phyloP scores from a whole-genome alignment of 192 early-diverging fungal species.

The Blastocladiella britannica region DNA sequence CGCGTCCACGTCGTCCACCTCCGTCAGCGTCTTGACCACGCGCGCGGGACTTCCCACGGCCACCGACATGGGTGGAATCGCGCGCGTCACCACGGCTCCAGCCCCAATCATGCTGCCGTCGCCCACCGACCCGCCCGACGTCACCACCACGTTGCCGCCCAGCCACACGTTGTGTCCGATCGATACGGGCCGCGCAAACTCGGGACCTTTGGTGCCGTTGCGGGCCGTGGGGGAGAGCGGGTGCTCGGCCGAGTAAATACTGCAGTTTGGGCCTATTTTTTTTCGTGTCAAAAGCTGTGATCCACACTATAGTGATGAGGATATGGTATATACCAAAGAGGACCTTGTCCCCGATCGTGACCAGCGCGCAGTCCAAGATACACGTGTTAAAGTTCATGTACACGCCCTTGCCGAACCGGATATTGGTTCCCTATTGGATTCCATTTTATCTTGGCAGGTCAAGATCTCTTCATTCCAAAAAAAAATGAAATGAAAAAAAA shows the following conservation, averaged over 20 bases:
- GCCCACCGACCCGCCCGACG: constrained; percentile 76
- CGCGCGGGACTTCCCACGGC: constrained; percentile 76
- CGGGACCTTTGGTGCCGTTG: not conserved
- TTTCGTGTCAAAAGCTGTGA: not conserved
- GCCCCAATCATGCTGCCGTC: constrained; percentile 52
- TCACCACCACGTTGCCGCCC: constrained; percentile 55
- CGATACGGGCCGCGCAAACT: constrained; percentile 8
- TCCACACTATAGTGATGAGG: constrained; percentile 37
- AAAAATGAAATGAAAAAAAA: not conserved
- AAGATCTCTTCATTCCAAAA: too few species aligned
- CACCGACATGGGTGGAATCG: constrained; percentile 51
- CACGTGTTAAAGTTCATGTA: constrained; percentile 57
- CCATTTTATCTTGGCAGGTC: too few species aligned
- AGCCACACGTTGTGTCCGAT: constrained; percentile 83
- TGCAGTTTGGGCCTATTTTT: not conserved
- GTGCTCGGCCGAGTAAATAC: constrained; percentile 5
- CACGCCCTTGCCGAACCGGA: constrained; percentile 43
- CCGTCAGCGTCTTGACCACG: constrained; percentile 34
- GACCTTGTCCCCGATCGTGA: constrained; percentile 52
- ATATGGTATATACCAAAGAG: constrained; percentile 25
- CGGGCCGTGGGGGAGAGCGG: constrained; percentile 5
- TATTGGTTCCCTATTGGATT: constrained; percentile 37
- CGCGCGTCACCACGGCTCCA: constrained; percentile 73
- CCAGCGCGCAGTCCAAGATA: constrained; percentile 49
- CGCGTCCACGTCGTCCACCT: not conserved